Evolutionary conservation across 768 basidiomycete genomes (phyloP).

Genomic region (Tephrocybe rancida): DNA sequence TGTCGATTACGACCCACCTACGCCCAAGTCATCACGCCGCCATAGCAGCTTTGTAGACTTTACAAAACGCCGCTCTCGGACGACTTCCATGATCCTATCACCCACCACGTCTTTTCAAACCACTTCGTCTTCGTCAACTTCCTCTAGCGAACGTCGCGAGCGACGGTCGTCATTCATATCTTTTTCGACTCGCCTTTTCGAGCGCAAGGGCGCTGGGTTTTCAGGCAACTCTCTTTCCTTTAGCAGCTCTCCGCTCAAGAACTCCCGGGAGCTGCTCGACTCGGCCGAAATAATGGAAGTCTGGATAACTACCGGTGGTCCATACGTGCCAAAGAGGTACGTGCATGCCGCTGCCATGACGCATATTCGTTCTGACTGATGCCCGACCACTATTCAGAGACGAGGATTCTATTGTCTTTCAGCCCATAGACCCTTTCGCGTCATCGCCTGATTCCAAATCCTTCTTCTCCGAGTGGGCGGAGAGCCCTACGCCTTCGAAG

Average conservation of each 20-base stretch:
- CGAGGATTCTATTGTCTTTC: conserved; percentile 17
- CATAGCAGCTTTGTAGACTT: conserved; percentile 17
- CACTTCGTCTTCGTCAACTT: conserved; percentile 7
- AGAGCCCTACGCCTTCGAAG: conserved; percentile 27
- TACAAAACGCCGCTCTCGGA: conserved; percentile 24
- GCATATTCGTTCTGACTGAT: not conserved
- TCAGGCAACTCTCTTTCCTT: conserved; percentile 25
- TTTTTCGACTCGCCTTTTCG: conserved; percentile 37
- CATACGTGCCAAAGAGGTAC: conserved; percentile 29
- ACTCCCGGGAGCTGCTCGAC: conserved; percentile 14
- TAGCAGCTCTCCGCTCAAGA: conserved; percentile 19
- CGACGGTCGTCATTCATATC: conserved; percentile 35
- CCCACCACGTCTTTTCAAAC: conserved; percentile 8
- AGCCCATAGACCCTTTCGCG: conserved; percentile 40
- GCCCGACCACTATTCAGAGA: conserved; percentile 11
- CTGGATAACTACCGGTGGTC: conserved; percentile 36
- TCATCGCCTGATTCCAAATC: conserved; percentile 44
- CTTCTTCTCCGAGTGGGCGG: conserved; percentile 43
- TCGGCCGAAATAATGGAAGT: conserved; percentile 25
- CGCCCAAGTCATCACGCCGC: conserved; percentile 12
- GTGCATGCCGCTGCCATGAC: not conserved
- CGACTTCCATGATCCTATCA: conserved; percentile 31
- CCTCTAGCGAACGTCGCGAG: conserved; percentile 12
- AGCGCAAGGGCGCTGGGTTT: conserved; percentile 25
- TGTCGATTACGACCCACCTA: conserved; percentile 2